These are phyloP conservation scores for Stemphylium vesicarium DNA, from an alignment of 2,329 filamentous ascomycete genomes.

Conservation along the genomic window DNA sequence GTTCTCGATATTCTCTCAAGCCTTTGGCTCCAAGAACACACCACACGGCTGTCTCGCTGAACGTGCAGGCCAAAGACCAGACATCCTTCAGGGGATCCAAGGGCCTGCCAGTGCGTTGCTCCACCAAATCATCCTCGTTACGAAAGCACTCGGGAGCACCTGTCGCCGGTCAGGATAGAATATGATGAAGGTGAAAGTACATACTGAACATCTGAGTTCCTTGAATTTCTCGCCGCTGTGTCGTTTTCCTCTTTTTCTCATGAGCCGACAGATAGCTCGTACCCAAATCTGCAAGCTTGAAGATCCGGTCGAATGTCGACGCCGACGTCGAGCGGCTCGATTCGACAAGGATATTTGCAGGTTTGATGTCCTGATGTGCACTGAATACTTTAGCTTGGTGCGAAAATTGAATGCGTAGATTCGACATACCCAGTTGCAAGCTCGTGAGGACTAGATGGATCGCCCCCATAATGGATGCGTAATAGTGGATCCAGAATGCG, in stretches of 20 bases:
- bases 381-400: constrained; percentile 21
- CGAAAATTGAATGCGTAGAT: no score
- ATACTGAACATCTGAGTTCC: constrained; percentile 50
- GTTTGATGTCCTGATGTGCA: constrained; percentile 54
- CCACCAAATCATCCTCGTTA: constrained; percentile 5
- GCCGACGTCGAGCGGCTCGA: no score
- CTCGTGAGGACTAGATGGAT: not conserved
- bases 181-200: not conserved
- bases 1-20: constrained; percentile 16
- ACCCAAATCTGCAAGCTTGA: constrained; percentile 51
- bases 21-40: constrained; percentile 17
- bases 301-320: constrained; percentile 22
- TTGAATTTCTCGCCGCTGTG: constrained; percentile 15
- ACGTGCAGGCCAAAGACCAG: constrained; percentile 46
- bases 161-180: not conserved
- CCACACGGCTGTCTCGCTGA: constrained; percentile 33
- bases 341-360: constrained; percentile 50
- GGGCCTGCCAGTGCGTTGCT: not conserved
- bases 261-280: no score
- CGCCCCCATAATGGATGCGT: constrained; percentile 28
- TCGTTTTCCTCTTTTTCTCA: no score
- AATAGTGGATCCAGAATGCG: constrained; percentile 35
- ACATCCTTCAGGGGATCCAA: constrained; percentile 46
- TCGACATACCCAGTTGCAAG: not conserved
- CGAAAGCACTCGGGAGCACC: constrained; percentile 30